Base-by-base conservation (phyloP, 73 alveolate genomes). In the Breviolum minutum region DNA sequence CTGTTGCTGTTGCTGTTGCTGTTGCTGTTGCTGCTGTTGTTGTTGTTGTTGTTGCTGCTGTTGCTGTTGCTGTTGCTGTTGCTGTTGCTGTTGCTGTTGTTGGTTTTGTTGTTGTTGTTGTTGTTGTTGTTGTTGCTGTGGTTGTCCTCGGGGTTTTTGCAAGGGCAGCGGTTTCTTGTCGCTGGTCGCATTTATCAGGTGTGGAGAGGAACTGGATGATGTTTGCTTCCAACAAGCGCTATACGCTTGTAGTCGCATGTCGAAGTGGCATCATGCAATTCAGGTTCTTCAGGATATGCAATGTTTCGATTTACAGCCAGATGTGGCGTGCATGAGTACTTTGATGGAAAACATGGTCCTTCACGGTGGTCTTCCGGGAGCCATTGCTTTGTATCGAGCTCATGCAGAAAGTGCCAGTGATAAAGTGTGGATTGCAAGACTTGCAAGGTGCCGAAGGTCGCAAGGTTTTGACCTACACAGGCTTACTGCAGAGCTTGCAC, bases 401-500 rank as follows among this genome's bases (percentile, higher is more conserved):
- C 14, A 12, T 14, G 5, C 13, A n/a, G 66, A 32, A 12, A 27
- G 71, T 22, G 70, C 40, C 14, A 61, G 6, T 26, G 24, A 74
- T 62, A 60, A 20, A 5, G 76, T 61, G 14, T 48, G 60, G 92
- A 17, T 26, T 20, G 61, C 76, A 8, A 54, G 14, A 7, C 32
- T 14, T 26, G n/a, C 77, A 68, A 40, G 54, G 54, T 14, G 77
- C 77, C 17, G 77, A 68, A 68, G 32, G 30, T 30, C 70, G 6
- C 60, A 26, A 5, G 97, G 89, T 27, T 29, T 70, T 30, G 80
- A 60, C 83, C 77, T 91, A 66, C 97, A 71, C 26, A 76, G 88
- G 30, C 54, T 71, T 77, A 91, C 88, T 30, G 87, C 48, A 48
- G 97, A 91, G 88, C 97, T 91, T n/a, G 97, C 97, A 19, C 68